Evolutionary conservation across 306 rosid species (phyloP), one percentile per base, ranked within the genome.

Genomic region (Luffa acutangula): DNA sequence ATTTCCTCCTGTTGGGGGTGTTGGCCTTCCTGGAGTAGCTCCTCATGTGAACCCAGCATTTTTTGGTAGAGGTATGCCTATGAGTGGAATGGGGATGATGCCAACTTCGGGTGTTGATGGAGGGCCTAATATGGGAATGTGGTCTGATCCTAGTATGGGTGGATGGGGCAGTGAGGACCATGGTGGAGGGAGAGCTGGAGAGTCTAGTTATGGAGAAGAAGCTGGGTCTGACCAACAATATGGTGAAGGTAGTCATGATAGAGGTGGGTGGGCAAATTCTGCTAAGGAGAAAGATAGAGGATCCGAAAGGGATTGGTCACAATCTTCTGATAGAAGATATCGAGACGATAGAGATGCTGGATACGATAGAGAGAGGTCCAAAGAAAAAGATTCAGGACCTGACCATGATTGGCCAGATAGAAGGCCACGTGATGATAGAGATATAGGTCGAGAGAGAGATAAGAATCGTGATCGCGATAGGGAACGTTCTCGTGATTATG

Each of bases 81-180:
- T 91, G 87, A 91, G 89, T 77, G 99, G 99, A 71, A 91, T 96
- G 98, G 98, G 99, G 76, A 96, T 96, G 99, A 96, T 96, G 91
- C 96, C 96, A 0, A 20, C 91, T 17, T 72, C 98, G 1, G 93
- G 93, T 51, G 89, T 92, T 76, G 99, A 93, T 70, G 99, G 96
- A 51, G 31, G 31, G 31, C 97, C 94, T 81, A 91, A 93, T 82
- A 91, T 91, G 96, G 99, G 98, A 78, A 96, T 96, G 98, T 96
- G 98, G 99, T 70, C 93, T 0, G 98, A 96, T 84, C 98, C 99
- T 51, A 91, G 63, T 80, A 91, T 96, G 98, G 97, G 96, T 56
- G 97, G 90, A 82, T 96, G 99, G 99, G 94, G 87, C 21, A 90
- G 89, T 66, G 96, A 93, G 42, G 99, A 93, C 41, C 98, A 77